phyloP scores from a whole-genome alignment of 768 basidiomycete genomes.

The Boletus reticulatus region DNA sequence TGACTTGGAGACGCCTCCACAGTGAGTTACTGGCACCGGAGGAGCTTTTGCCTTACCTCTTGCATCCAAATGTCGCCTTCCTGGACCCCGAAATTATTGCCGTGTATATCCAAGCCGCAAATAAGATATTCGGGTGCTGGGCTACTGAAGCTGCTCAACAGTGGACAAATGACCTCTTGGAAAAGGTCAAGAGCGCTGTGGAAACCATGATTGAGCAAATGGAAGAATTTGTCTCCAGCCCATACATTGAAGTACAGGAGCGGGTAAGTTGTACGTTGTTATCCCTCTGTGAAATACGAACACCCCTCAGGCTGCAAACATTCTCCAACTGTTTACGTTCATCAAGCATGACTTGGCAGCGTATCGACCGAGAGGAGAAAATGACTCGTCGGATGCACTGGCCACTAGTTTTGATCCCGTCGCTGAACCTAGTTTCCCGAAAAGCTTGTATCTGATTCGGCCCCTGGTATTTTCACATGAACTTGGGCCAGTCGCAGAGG shows the following conservation, averaged over 20 bases:
- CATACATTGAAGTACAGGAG: slow-evolving; percentile 90
- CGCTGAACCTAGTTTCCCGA: slow-evolving; percentile 63
- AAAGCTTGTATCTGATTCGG: slow-evolving; percentile 82
- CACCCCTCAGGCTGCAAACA: slow-evolving; percentile 69
- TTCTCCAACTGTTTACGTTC: slow-evolving; percentile 71
- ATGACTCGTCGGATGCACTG: slow-evolving; percentile 37
- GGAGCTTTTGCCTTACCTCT: slow-evolving; percentile 66
- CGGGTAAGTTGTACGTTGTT: slow-evolving; percentile 51
- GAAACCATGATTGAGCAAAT: slow-evolving; percentile 60
- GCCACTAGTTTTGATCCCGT: slow-evolving; percentile 39
- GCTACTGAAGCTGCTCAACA: slow-evolving; percentile 67
- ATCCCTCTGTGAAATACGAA: neutral
- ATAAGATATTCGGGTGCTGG: slow-evolving; percentile 89
- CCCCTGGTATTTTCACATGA: slow-evolving; percentile 78
- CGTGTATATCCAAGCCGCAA: slow-evolving; percentile 77
- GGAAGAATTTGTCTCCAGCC: slow-evolving; percentile 53
- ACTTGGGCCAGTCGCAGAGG: slow-evolving; percentile 77
- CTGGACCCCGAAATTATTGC: slow-evolving; percentile 66
- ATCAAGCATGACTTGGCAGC: slow-evolving; percentile 68
- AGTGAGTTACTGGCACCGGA: slow-evolving; percentile 82
- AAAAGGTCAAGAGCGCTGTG: slow-evolving; percentile 62
- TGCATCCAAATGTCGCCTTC: slow-evolving; percentile 55
- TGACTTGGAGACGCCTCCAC: slow-evolving; percentile 9
- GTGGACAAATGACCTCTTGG: slow-evolving; percentile 75
- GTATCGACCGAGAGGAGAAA: slow-evolving; percentile 43